Conservation (phyloP, 371 early-diverging fungal species). For the Capniomyces stellatus region DNA sequence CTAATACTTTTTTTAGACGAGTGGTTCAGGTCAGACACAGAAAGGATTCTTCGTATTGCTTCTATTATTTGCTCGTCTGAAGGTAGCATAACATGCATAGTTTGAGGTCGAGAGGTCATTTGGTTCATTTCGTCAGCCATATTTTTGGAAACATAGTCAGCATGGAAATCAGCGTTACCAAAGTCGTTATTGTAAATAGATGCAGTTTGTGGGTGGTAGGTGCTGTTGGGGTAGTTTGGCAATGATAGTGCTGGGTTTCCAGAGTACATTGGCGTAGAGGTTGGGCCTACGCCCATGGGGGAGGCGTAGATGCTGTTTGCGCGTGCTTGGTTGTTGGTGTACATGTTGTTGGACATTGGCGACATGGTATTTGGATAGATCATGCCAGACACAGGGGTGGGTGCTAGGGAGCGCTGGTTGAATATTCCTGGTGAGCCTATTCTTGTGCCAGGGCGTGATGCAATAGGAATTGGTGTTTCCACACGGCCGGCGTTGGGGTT, state of each 20-base stretch:
- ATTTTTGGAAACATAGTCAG: background rate
- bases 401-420: background rate
- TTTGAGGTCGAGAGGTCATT: background rate
- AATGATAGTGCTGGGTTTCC: no score
- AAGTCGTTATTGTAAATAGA: background rate
- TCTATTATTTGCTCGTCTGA: constrained; percentile 64
- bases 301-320: background rate
- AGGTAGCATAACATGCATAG: constrained; percentile 24
- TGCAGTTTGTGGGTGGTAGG: background rate
- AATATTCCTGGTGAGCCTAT: background rate
- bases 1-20: constrained; percentile 76
- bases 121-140: background rate
- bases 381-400: background rate
- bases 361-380: background rate
- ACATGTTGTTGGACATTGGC: background rate
- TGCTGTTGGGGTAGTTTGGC: background rate
- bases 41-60: constrained; percentile 63
- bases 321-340: background rate
- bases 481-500: constrained; percentile 14
- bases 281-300: background rate
- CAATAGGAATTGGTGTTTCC: constrained; percentile 5
- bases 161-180: background rate
- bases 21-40: constrained; percentile 58
- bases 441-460: background rate
- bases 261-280: background rate